Conservation (phyloP, 1,284 basidiomycete species). For the Inonotus hispidus region DNA sequence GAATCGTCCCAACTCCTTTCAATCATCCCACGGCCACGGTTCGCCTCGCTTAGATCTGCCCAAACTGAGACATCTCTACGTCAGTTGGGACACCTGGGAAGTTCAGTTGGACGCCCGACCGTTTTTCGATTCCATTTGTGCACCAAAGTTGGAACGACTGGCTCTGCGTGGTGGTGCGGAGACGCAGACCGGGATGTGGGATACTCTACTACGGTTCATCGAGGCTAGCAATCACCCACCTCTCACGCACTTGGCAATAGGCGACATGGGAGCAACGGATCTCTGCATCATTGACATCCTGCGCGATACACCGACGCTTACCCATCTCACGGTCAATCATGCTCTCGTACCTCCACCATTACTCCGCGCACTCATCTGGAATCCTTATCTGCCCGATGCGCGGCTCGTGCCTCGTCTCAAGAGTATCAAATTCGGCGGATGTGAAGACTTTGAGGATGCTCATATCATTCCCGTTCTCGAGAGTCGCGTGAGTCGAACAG, state of each 20-base stretch:
- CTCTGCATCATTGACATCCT: background rate
- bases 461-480: slow-evolving; percentile 2
- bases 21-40: no score
- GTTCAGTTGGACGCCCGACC: background rate
- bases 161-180: background rate
- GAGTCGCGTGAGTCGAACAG: background rate
- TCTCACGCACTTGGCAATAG: slow-evolving; percentile 10
- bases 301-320: slow-evolving; percentile 1
- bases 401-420: slow-evolving; percentile 1
- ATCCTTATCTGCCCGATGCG: background rate
- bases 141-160: slow-evolving; percentile 7
- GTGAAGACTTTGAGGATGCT: slow-evolving; percentile 4
- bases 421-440: slow-evolving; percentile 1
- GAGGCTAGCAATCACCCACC: background rate
- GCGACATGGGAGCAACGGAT: slow-evolving; percentile 10
- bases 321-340: slow-evolving; percentile 7
- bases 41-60: background rate
- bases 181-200: background rate
- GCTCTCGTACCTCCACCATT: slow-evolving; percentile 1
- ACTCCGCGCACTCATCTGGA: slow-evolving; percentile 4
- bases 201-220: slow-evolving; percentile 2
- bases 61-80: background rate
- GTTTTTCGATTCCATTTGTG: background rate
- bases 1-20: background rate
- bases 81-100: slow-evolving; percentile 11